These are phyloP conservation scores for Phytopythium boreale DNA, from an alignment of 352 stramenopile species.

Conservation along the genomic window DNA sequence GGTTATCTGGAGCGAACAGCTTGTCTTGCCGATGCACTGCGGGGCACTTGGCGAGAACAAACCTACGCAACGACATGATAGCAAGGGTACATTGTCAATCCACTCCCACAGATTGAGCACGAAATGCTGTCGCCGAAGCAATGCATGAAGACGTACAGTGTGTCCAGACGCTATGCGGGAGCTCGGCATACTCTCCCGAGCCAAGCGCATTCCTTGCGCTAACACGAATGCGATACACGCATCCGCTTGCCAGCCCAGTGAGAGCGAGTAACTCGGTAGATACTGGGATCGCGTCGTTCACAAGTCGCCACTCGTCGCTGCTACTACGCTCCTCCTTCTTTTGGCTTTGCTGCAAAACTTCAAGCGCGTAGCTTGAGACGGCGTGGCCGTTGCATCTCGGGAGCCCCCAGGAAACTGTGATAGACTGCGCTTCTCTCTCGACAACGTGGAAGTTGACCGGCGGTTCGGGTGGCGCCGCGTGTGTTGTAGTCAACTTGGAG, in stretches of 20 bases:
- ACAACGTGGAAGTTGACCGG: slow-evolving; percentile 29
- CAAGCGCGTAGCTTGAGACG: slow-evolving; percentile 17
- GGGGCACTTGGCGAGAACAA: slow-evolving; percentile 19
- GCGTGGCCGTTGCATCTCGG: slow-evolving; percentile 52
- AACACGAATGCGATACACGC: slow-evolving; percentile 19
- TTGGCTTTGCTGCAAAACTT: slow-evolving; percentile 2
- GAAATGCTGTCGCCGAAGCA: background rate
- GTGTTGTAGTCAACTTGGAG: slow-evolving; percentile 26
- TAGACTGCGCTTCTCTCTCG: slow-evolving; percentile 28
- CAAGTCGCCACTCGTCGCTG: slow-evolving; percentile 8
- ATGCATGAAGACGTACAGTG: slow-evolving; percentile 11
- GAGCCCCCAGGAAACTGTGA: slow-evolving; percentile 38
- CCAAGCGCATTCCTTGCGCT: slow-evolving; percentile 20
- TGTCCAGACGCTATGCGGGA: slow-evolving; percentile 15
- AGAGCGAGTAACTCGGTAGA: slow-evolving; percentile 9
- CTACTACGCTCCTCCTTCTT: background rate
- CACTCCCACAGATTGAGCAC: background rate
- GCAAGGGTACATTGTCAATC: background rate
- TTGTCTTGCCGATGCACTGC: slow-evolving; percentile 15
- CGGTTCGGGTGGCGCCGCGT: slow-evolving; percentile 30
- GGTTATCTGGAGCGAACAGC: slow-evolving; percentile 17
- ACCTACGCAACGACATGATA: slow-evolving; percentile 2
- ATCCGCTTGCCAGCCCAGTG: slow-evolving; percentile 6
- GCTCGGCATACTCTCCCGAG: slow-evolving; percentile 9
- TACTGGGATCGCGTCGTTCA: slow-evolving; percentile 10